These are phyloP conservation scores for Scedosporium boydii DNA, from an alignment of 2,329 filamentous ascomycete species.

Conservation along the genomic window DNA sequence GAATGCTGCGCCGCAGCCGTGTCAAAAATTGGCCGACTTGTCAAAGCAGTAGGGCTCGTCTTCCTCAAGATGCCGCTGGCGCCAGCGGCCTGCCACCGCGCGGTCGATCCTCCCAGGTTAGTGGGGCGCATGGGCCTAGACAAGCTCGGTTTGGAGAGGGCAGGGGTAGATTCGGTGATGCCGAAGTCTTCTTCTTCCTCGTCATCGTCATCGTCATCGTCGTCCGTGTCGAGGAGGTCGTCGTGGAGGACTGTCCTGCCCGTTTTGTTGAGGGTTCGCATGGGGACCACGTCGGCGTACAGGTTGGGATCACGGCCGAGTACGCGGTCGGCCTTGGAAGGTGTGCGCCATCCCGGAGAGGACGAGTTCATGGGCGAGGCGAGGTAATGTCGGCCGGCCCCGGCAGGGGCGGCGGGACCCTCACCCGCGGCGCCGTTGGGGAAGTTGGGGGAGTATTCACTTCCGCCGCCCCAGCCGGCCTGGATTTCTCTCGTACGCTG, in stretches of 20 bases:
- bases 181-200: slow-evolving; percentile 36
- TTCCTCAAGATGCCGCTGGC: slow-evolving; percentile 33
- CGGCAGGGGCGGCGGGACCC: slow-evolving; percentile 7
- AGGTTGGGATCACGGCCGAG: slow-evolving; percentile 47
- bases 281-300: slow-evolving; percentile 39
- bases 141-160: slow-evolving; percentile 10
- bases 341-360: slow-evolving; percentile 26
- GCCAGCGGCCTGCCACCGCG: slow-evolving; percentile 27
- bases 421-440: slow-evolving; percentile 7
- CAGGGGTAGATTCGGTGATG: slow-evolving; percentile 18
- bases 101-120: background rate
- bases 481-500: slow-evolving; percentile 55
- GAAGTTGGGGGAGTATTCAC: slow-evolving; percentile 13
- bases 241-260: slow-evolving; percentile 26
- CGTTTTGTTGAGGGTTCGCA: slow-evolving; percentile 35
- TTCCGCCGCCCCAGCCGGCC: slow-evolving; percentile 53
- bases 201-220: slow-evolving; percentile 27
- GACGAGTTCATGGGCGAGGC: slow-evolving; percentile 20
- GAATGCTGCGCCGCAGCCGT: background rate
- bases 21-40: slow-evolving; percentile 6
- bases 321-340: slow-evolving; percentile 49
- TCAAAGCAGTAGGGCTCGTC: slow-evolving; percentile 18
- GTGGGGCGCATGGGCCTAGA: slow-evolving; percentile 10
- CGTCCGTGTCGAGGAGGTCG: slow-evolving; percentile 24
- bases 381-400: slow-evolving; percentile 19